These are phyloP conservation scores for Trichoderma erinaceum DNA, from an alignment of 495 filamentous ascomycete genomes.

Conservation along the genomic window DNA sequence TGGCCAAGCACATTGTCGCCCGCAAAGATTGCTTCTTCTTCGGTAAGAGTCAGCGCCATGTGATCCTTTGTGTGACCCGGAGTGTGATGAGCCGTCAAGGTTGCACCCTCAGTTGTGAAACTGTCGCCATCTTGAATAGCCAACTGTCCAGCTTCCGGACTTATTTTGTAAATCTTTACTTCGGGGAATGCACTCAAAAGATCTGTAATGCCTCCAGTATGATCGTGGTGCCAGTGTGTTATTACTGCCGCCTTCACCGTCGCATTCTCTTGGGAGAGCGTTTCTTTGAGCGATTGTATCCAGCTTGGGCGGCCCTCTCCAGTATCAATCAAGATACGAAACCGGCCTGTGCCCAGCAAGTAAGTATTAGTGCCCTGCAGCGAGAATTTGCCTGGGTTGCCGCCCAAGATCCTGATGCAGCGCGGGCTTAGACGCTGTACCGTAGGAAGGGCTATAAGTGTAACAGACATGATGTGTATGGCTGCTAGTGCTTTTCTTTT, in stretches of 20 bases:
- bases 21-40: slow-evolving; percentile 77
- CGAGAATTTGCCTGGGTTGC: slow-evolving; percentile 33
- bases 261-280: slow-evolving; percentile 53
- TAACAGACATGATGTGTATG: slow-evolving; percentile 2
- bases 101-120: slow-evolving; percentile 65
- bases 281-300: slow-evolving; percentile 43
- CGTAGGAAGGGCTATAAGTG: slow-evolving; percentile 24
- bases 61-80: slow-evolving; percentile 79
- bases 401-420: slow-evolving; percentile 36
- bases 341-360: slow-evolving; percentile 55
- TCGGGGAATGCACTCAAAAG: slow-evolving; percentile 51
- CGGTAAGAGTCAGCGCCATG: slow-evolving; percentile 62
- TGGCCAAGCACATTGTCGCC: slow-evolving; percentile 84
- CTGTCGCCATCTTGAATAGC: slow-evolving; percentile 58
- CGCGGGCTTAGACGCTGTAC: slow-evolving; percentile 37
- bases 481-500: no score
- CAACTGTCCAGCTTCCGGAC: slow-evolving; percentile 39
- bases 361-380: slow-evolving; percentile 64
- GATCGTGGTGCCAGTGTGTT: slow-evolving; percentile 80
- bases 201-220: slow-evolving; percentile 62
- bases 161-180: slow-evolving; percentile 42
- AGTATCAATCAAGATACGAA: slow-evolving; percentile 65
- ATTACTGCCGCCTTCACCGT: slow-evolving; percentile 56
- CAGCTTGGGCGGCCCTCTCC: slow-evolving; percentile 54
- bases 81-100: slow-evolving; percentile 58